phyloP scores from a whole-genome alignment of 495 filamentous ascomycete species.

The Venustampulla echinocandica region DNA sequence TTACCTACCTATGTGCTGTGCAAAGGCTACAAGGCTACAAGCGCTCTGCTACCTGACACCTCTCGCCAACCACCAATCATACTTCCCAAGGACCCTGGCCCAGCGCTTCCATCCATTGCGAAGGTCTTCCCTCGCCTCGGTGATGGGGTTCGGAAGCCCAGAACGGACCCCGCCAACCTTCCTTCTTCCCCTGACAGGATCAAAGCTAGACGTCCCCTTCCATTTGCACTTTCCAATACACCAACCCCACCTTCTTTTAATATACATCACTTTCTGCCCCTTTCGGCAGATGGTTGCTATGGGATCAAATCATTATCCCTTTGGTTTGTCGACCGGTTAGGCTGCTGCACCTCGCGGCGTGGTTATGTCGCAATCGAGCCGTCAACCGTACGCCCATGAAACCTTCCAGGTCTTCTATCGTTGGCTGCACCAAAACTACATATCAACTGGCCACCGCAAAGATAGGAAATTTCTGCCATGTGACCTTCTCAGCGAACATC shows the following conservation, averaged over 20 bases:
- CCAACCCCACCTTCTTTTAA: not conserved
- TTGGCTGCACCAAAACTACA: constrained; percentile 2
- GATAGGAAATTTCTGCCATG: constrained; percentile 4
- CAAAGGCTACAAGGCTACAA: no score
- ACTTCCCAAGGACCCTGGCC: not conserved
- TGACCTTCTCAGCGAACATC: constrained; percentile 4
- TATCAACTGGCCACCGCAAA: not conserved
- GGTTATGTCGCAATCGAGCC: constrained; percentile 9
- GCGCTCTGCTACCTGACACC: no score
- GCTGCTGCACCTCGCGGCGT: constrained; percentile 3
- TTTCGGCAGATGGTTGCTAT: constrained; percentile 1
- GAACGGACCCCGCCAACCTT: not conserved
- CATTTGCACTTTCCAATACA: no score
- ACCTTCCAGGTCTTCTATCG: constrained; percentile 2
- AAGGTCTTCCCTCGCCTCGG: not conserved
- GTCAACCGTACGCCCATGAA: not conserved
- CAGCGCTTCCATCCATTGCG: not conserved
- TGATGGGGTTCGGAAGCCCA: not conserved
- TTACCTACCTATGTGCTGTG: no score
- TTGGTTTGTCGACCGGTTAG: constrained; percentile 9
- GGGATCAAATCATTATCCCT: constrained; percentile 1
- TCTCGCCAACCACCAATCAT: not conserved
- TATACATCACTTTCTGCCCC: not conserved
- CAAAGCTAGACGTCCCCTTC: no score
- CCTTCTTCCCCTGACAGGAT: not conserved